phyloP scores from a whole-genome alignment of 208 protist genomes.

The Leishmania guyanensis region DNA sequence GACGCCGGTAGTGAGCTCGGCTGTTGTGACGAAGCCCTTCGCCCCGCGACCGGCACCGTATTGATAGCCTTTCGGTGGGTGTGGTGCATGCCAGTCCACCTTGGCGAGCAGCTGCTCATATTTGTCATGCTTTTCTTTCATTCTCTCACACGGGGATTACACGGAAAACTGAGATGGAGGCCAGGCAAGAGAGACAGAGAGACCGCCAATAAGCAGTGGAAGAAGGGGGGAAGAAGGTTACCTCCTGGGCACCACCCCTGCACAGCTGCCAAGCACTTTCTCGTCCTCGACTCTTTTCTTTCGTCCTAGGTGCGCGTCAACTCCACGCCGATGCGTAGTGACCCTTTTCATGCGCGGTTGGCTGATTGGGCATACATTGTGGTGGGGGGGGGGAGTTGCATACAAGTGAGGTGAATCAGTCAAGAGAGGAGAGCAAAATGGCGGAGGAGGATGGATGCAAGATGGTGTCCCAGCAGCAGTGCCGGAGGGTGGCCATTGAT shows the following conservation, averaged over 20 bases:
- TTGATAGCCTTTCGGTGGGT: slow-evolving; percentile 76
- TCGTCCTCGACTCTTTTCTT: neutral
- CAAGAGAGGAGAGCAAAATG: neutral
- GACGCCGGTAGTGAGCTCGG: slow-evolving; percentile 57
- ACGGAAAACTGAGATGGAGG: neutral
- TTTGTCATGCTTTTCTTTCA: slow-evolving; percentile 45
- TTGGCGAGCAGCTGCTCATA: slow-evolving; percentile 78
- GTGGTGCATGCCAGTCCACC: slow-evolving; percentile 73
- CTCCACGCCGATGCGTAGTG: too few species aligned
- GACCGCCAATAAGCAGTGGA: neutral
- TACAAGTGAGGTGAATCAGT: neutral
- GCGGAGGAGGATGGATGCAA: neutral
- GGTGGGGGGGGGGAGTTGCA: neutral
- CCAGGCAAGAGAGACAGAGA: neutral
- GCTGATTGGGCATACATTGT: neutral
- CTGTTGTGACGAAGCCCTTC: slow-evolving; percentile 73
- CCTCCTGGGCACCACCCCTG: neutral
- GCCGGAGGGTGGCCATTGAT: neutral
- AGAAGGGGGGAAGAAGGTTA: neutral
- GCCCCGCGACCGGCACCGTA: slow-evolving; percentile 82
- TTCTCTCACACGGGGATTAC: neutral
- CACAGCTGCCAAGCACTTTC: neutral
- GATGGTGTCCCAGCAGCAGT: neutral
- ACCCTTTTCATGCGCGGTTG: neutral
- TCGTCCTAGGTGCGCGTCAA: neutral